phyloP scores from a whole-genome alignment of 1,139 yeast species.

The Geotrichum klebahnii region DNA sequence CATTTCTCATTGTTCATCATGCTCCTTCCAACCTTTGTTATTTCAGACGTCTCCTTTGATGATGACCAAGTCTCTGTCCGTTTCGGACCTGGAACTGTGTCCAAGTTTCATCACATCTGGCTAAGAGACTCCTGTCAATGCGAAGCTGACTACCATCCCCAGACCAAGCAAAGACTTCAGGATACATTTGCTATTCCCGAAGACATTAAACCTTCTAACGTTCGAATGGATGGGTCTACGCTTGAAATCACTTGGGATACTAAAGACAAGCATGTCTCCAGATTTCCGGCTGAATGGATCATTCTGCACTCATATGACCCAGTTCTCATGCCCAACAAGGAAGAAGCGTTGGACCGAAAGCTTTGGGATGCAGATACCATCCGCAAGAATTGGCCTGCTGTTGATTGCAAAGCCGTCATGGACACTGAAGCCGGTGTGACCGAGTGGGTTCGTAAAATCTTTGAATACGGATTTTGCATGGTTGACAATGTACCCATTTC shows the following conservation, averaged over 20 bases:
- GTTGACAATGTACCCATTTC: constrained; percentile 60
- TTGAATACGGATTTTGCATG: constrained; percentile 60
- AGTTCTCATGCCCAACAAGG: constrained; percentile 39
- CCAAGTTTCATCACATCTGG: constrained; percentile 55
- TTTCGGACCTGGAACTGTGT: constrained; percentile 36
- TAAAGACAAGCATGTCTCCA: constrained; percentile 49
- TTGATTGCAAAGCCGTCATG: constrained; percentile 51
- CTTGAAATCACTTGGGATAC: constrained; percentile 46
- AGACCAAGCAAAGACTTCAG: constrained; percentile 61
- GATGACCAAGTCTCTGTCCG: constrained; percentile 32
- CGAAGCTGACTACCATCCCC: constrained; percentile 52
- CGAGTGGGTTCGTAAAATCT: constrained; percentile 59
- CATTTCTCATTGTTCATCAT: not conserved
- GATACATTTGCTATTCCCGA: constrained; percentile 54
- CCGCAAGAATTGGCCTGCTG: constrained; percentile 47
- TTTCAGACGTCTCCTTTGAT: constrained; percentile 26
- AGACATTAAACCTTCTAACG: constrained; percentile 43
- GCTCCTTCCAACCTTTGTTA: constrained; percentile 5
- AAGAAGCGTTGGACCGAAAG: constrained; percentile 31
- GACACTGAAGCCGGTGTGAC: constrained; percentile 47
- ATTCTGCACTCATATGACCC: constrained; percentile 58
- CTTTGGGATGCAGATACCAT: constrained; percentile 54
- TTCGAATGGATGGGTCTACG: constrained; percentile 25
- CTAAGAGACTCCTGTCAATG: constrained; percentile 69
- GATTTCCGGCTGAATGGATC: constrained; percentile 52